Percentiles rank a stretch among this genome's conserved stretches.
Evolutionary conservation across 108 stramenopile genomes (phyloP).

Genomic region (Ochromonas danica): DNA sequence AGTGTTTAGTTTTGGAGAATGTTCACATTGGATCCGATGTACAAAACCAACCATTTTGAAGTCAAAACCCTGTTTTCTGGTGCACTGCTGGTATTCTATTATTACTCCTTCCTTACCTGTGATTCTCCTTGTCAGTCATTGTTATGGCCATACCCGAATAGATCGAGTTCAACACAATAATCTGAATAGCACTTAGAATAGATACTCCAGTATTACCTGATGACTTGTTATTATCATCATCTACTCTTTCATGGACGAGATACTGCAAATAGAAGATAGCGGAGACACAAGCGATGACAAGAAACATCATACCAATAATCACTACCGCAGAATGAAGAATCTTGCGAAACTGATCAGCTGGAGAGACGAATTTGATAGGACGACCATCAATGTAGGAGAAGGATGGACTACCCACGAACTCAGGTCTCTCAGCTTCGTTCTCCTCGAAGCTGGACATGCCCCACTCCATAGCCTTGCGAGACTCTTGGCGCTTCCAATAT

Average conservation of each 20-base stretch:
- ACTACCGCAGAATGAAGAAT: slow-evolving; percentile 75
- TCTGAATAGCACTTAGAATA: neutral
- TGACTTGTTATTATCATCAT: neutral
- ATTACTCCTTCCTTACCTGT: slow-evolving; percentile 35
- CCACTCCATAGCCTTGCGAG: slow-evolving; percentile 75
- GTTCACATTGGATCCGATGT: too few species aligned
- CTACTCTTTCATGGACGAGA: neutral
- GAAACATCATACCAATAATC: slow-evolving; percentile 67
- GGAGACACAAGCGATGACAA: slow-evolving; percentile 56
- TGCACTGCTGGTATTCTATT: too few species aligned
- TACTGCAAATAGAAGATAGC: slow-evolving; percentile 48
- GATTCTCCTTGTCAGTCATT: slow-evolving; percentile 46
- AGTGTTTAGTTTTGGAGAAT: too few species aligned
- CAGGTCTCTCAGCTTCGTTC: slow-evolving; percentile 79
- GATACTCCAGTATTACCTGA: neutral
- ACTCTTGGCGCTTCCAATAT: slow-evolving; percentile 78
- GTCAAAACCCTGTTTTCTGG: too few species aligned
- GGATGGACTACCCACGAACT: slow-evolving; percentile 74
- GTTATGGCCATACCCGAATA: slow-evolving; percentile 19
- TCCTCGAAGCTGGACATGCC: slow-evolving; percentile 85
- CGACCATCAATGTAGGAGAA: slow-evolving; percentile 69
- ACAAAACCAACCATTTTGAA: too few species aligned
- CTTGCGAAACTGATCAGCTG: slow-evolving; percentile 78
- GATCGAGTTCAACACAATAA: neutral
- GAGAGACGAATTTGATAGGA: slow-evolving; percentile 73